Percentiles rank a stretch among this genome's conserved stretches.
Evolutionary conservation across 768 basidiomycete genomes (phyloP).

Genomic region (Cantharellus anzutake): DNA sequence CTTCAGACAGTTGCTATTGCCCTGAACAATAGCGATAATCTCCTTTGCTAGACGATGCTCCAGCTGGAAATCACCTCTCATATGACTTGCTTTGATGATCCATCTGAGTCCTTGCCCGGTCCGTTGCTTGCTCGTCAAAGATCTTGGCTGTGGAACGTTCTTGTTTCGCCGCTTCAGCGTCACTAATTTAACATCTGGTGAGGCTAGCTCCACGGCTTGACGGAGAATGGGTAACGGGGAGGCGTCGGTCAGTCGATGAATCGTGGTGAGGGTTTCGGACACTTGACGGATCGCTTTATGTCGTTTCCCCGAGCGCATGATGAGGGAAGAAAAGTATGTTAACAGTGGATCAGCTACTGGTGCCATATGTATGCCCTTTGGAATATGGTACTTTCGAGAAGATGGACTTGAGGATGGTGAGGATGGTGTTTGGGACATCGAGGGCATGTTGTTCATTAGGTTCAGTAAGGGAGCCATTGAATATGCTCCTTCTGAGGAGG

Average conservation of each 20-base stretch:
- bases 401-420: too few relatives aligned
- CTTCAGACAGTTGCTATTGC: slow-evolving; percentile 33
- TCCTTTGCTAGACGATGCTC: slow-evolving; percentile 65
- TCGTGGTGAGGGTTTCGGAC: slow-evolving; percentile 43
- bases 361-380: slow-evolving; percentile 31
- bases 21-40: slow-evolving; percentile 46
- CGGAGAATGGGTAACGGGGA: slow-evolving; percentile 68
- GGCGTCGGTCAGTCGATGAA: slow-evolving; percentile 55
- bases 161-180: slow-evolving; percentile 47
- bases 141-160: slow-evolving; percentile 41
- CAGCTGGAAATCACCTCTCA: slow-evolving; percentile 33
- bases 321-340: slow-evolving; percentile 37
- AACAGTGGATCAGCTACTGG: slow-evolving; percentile 62
- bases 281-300: slow-evolving; percentile 37
- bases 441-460: too few relatives aligned
- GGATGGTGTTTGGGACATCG: too few relatives aligned
- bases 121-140: slow-evolving; percentile 67
- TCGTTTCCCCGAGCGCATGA: slow-evolving; percentile 48
- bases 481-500: too few relatives aligned
- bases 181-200: slow-evolving; percentile 46
- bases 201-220: slow-evolving; percentile 43
- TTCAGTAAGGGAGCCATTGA: too few relatives aligned
- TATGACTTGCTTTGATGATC: slow-evolving; percentile 46
- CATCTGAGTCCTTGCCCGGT: slow-evolving; percentile 48
- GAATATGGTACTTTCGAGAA: not conserved